These are phyloP conservation scores for Zopfia rhizophila DNA, from an alignment of 2,329 filamentous ascomycete genomes.

Conservation along the genomic window DNA sequence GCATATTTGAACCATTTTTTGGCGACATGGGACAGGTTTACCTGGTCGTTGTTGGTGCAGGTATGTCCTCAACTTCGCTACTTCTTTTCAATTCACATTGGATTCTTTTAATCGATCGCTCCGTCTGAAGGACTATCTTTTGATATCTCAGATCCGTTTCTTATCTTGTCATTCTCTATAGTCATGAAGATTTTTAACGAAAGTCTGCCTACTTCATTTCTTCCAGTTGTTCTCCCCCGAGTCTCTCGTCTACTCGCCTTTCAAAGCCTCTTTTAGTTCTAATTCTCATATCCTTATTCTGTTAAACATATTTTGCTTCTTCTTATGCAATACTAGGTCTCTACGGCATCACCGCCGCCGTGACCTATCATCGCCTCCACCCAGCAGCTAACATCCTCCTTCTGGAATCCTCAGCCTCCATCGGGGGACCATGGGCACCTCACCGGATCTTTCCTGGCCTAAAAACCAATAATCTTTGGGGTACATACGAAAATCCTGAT, in stretches of 20 bases:
- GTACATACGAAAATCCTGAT: conserved; percentile 54
- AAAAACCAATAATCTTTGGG: conserved; percentile 56
- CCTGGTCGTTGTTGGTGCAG: conserved; percentile 36
- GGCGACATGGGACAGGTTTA: conserved; percentile 27
- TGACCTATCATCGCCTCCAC: conserved; percentile 58
- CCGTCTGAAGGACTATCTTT: background rate
- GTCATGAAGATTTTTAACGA: background rate
- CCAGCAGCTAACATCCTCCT: conserved; percentile 52
- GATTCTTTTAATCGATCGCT: background rate
- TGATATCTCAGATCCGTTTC: background rate
- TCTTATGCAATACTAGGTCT: conserved; percentile 15
- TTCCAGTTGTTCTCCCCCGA: background rate
- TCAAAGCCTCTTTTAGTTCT: too few relatives aligned
- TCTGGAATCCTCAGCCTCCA: conserved; percentile 52
- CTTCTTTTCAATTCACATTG: background rate
- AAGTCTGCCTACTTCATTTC: conserved; percentile 1
- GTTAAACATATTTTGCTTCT: background rate
- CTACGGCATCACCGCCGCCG: conserved; percentile 59
- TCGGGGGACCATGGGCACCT: conserved; percentile 55
- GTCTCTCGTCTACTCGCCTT: conserved; percentile 2
- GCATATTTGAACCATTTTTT: background rate
- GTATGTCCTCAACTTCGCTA: conserved; percentile 22
- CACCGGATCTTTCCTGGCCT: conserved; percentile 56
- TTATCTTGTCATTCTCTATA: background rate
- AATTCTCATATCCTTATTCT: background rate